Evolutionary conservation across 495 filamentous ascomycete species (phyloP).

Genomic region (Beverwykella pulmonaria): DNA sequence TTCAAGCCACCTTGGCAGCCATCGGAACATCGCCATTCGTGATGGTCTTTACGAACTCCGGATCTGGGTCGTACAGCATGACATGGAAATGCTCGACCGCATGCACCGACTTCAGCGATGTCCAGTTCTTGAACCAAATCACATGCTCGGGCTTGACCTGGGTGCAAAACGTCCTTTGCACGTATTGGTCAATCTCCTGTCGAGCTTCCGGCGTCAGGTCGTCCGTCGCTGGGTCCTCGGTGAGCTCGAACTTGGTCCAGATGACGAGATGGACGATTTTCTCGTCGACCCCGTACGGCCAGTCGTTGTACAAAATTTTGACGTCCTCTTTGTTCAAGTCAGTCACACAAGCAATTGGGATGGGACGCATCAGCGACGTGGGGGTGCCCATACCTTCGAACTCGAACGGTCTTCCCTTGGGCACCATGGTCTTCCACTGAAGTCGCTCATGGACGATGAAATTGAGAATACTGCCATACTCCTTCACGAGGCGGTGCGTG

Average conservation of each 20-base stretch:
- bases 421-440: constrained; percentile 60
- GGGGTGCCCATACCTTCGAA: constrained; percentile 48
- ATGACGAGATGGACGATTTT: constrained; percentile 80
- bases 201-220: constrained; percentile 66
- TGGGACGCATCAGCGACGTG: background rate
- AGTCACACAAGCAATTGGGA: background rate
- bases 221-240: constrained; percentile 64
- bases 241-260: constrained; percentile 87
- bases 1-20: constrained; percentile 21
- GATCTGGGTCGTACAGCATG: constrained; percentile 77
- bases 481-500: constrained; percentile 59
- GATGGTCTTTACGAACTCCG: constrained; percentile 67
- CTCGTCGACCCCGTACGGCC: constrained; percentile 81
- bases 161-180: constrained; percentile 62
- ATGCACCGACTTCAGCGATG: constrained; percentile 73
- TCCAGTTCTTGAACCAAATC: constrained; percentile 89
- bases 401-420: constrained; percentile 54
- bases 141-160: constrained; percentile 53
- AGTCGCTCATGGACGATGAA: constrained; percentile 71
- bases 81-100: constrained; percentile 96
- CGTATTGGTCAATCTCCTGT: constrained; percentile 67
- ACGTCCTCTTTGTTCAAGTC: constrained; percentile 62
- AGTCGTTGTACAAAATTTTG: constrained; percentile 82
- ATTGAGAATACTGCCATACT: constrained; percentile 72
- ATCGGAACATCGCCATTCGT: constrained; percentile 73